Percentiles rank a stretch among this genome's conserved stretches.
These are phyloP conservation scores for Bipolaris oryzae DNA, from an alignment of 2,329 filamentous ascomycete genomes.

Conservation along the genomic window DNA sequence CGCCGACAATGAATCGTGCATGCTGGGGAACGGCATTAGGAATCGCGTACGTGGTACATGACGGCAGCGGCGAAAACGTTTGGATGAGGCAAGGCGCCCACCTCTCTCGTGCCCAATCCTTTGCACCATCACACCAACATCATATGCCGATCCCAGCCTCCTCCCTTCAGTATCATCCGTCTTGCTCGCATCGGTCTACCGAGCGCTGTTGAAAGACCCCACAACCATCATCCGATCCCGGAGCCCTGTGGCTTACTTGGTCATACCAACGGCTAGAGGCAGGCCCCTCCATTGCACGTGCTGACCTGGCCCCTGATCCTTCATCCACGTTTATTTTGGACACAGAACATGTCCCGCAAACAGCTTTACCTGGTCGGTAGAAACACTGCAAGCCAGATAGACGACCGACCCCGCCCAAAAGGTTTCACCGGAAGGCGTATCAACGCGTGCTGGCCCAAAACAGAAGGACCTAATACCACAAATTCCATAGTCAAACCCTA, in stretches of 20 bases:
- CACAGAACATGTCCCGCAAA: neutral
- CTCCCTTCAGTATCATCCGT: constrained; percentile 5
- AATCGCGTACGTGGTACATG: constrained; percentile 1
- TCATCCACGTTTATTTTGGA: neutral
- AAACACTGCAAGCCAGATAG: constrained; percentile 5
- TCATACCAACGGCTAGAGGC: neutral
- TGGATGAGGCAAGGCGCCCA: constrained; percentile 6
- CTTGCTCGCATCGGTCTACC: constrained; percentile 1
- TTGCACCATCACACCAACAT: constrained; percentile 5
- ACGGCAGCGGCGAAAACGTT: constrained; percentile 10
- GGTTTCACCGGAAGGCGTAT: constrained; percentile 9
- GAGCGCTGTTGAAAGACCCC: neutral
- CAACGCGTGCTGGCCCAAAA: neutral
- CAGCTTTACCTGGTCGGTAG: neutral
- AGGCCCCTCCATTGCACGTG: neutral
- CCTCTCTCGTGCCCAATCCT: constrained; percentile 9
- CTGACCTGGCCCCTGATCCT: constrained; percentile 1
- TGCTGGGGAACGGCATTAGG: neutral
- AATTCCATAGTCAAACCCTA: neutral
- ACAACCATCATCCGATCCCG: neutral
- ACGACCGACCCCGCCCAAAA: neutral
- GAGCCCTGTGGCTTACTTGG: neutral
- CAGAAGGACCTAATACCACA: neutral
- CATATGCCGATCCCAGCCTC: constrained; percentile 1
- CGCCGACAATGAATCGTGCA: neutral